phyloP scores from a whole-genome alignment of 768 basidiomycete species.

The Albatrellus ellisii region DNA sequence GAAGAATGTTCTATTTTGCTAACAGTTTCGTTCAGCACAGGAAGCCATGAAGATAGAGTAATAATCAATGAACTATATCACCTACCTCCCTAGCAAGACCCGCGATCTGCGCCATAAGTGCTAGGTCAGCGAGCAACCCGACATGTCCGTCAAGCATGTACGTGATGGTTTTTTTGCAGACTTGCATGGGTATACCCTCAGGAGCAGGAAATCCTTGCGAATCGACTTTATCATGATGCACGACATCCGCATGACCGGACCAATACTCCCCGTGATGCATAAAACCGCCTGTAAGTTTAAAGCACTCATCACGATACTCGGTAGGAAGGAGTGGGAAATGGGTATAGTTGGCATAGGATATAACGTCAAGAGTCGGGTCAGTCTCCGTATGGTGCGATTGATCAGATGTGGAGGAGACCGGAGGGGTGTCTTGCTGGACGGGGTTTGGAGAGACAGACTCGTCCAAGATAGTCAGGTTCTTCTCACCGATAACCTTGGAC shows the following conservation, averaged over 20 bases:
- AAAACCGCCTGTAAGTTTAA: constrained; percentile 30
- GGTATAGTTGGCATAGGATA: constrained; percentile 47
- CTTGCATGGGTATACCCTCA: constrained; percentile 14
- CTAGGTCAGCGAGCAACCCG: constrained; percentile 53
- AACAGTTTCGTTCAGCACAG: neutral
- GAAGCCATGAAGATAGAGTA: neutral
- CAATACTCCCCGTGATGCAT: constrained; percentile 42
- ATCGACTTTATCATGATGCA: constrained; percentile 17
- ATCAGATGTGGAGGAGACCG: neutral
- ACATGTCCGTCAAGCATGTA: constrained; percentile 59
- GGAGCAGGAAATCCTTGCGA: constrained; percentile 14
- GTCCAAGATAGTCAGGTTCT: constrained; percentile 10
- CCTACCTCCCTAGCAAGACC: constrained; percentile 52
- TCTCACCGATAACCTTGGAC: constrained; percentile 29
- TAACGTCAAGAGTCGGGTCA: constrained; percentile 16
- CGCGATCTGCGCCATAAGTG: constrained; percentile 53
- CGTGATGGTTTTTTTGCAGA: constrained; percentile 52
- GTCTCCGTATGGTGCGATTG: neutral
- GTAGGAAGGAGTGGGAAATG: constrained; percentile 41
- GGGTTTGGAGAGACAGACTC: constrained; percentile 13
- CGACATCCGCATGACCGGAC: constrained; percentile 20
- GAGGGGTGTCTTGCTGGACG: constrained; percentile 3
- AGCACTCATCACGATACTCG: constrained; percentile 47
- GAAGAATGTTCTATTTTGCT: constrained; percentile 56
- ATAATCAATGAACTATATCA: constrained; percentile 3